Evolutionary conservation across 768 basidiomycete species (phyloP).

Genomic region (Mycena albidolilacea): DNA sequence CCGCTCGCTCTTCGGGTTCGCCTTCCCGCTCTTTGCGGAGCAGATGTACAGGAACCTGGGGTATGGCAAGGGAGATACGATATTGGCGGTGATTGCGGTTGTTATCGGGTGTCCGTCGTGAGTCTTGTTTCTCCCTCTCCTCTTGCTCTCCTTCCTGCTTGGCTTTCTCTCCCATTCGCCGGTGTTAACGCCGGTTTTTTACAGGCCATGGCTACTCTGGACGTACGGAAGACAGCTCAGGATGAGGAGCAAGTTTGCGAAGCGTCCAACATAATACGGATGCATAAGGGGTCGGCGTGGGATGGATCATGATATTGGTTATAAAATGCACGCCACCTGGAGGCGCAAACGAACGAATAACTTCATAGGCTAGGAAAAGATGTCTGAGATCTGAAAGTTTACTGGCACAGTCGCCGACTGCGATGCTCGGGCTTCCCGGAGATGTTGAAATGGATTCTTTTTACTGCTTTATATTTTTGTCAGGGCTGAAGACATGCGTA

Average conservation of each 20-base stretch:
- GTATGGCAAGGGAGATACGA: slow-evolving; percentile 78
- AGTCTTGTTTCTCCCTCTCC: slow-evolving; percentile 36
- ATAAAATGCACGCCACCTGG: too few relatives aligned
- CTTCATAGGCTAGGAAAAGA: too few relatives aligned
- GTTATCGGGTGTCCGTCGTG: slow-evolving; percentile 75
- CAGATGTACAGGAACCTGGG: slow-evolving; percentile 76
- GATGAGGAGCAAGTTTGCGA: slow-evolving; percentile 59
- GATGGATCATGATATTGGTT: too few relatives aligned
- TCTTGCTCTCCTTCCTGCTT: background rate
- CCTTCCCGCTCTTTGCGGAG: slow-evolving; percentile 83
- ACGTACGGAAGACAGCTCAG: slow-evolving; percentile 60
- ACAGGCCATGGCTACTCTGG: slow-evolving; percentile 55
- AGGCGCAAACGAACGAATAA: too few relatives aligned
- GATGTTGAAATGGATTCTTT: too few relatives aligned
- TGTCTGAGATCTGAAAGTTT: too few relatives aligned
- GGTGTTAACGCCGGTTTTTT: background rate
- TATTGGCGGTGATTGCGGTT: slow-evolving; percentile 73
- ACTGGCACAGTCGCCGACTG: too few relatives aligned
- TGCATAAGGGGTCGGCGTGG: too few relatives aligned
- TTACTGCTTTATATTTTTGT: too few relatives aligned
- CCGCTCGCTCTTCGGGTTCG: slow-evolving; percentile 78
- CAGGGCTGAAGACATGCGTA: too few relatives aligned
- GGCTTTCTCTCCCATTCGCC: background rate
- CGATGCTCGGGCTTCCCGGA: too few relatives aligned
- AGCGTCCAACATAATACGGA: background rate